A percentile compares a stretch with the other conserved stretches of the same genome.
phyloP scores from a whole-genome alignment of 2,329 filamentous ascomycete species.

The Xylaria sp. region DNA sequence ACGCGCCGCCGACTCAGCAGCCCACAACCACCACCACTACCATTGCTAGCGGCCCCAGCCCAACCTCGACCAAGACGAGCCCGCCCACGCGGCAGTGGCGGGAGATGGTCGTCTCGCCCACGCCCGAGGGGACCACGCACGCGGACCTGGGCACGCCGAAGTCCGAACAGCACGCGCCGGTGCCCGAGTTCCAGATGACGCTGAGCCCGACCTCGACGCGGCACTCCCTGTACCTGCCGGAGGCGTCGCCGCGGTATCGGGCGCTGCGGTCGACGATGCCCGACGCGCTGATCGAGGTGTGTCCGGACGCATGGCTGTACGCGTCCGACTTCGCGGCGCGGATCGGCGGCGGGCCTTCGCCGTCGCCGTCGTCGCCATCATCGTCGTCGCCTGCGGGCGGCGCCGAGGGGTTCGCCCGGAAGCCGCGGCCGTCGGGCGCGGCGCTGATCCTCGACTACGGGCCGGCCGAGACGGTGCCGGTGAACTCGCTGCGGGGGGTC shows the following conservation, averaged over 20 bases:
- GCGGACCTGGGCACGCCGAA: conserved; percentile 57
- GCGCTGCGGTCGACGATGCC: conserved; percentile 70
- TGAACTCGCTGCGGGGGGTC: conserved; percentile 91
- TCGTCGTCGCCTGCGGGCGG: conserved; percentile 32
- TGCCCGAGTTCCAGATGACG: conserved; percentile 86
- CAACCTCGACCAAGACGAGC: conserved; percentile 46
- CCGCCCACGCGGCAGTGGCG: conserved; percentile 67
- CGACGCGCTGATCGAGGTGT: conserved; percentile 82
- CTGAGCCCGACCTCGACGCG: conserved; percentile 75
- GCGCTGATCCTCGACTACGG: conserved; percentile 98
- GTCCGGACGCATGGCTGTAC: conserved; percentile 82
- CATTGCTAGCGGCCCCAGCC: conserved; percentile 38
- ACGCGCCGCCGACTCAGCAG: conserved; percentile 47
- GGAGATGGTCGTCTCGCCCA: conserved; percentile 76
- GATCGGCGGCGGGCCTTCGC: conserved; percentile 66
- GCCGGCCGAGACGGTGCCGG: conserved; percentile 73
- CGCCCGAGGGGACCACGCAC: conserved; percentile 58
- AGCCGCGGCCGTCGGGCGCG: conserved; percentile 72
- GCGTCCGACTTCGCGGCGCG: conserved; percentile 78
- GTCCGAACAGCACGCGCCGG: conserved; percentile 53
- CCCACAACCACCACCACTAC: conserved; percentile 42
- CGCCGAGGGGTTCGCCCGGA: conserved; percentile 46
- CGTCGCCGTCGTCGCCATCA: background rate
- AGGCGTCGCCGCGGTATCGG: conserved; percentile 77
- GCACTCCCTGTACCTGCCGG: conserved; percentile 82